Conservation (phyloP, 371 early-diverging fungal genomes). For the Mortierella sp. region DNA sequence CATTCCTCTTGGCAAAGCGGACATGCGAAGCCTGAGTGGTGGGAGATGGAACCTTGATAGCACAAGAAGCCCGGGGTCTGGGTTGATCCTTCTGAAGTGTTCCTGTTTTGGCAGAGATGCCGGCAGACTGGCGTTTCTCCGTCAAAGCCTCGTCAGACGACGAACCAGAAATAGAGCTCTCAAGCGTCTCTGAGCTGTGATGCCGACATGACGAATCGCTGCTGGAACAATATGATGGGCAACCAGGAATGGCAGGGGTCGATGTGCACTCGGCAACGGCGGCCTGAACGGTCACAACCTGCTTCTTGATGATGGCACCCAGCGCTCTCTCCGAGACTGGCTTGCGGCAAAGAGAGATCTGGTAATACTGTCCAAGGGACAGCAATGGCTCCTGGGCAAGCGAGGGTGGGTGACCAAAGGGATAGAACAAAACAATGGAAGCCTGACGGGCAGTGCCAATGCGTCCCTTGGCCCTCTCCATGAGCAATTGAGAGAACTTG, state of each 20-base stretch:
- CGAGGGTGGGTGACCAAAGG: constrained; percentile 54
- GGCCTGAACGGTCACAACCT: constrained; percentile 36
- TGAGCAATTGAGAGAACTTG: constrained; percentile 32
- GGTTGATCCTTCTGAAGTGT: background rate
- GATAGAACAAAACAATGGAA: constrained; percentile 50
- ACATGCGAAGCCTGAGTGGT: constrained; percentile 41
- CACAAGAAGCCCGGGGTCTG: background rate
- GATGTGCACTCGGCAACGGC: constrained; percentile 25
- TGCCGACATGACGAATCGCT: background rate
- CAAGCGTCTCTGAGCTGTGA: background rate
- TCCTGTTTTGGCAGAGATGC: constrained; percentile 1
- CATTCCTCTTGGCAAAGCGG: constrained; percentile 42
- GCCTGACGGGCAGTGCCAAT: constrained; percentile 43
- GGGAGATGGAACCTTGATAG: no score
- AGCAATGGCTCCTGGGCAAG: constrained; percentile 48
- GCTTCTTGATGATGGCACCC: constrained; percentile 49
- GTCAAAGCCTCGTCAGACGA: background rate
- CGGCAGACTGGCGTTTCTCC: constrained; percentile 6
- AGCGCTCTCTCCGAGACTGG: constrained; percentile 55
- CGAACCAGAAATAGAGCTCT: background rate
- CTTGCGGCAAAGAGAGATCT: constrained; percentile 54
- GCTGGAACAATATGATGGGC: background rate
- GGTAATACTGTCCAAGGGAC: constrained; percentile 42
- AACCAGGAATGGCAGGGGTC: background rate
- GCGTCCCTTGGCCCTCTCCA: constrained; percentile 35